Conservation (phyloP, 352 stramenopile species). For the Phytophthora meadii region DNA sequence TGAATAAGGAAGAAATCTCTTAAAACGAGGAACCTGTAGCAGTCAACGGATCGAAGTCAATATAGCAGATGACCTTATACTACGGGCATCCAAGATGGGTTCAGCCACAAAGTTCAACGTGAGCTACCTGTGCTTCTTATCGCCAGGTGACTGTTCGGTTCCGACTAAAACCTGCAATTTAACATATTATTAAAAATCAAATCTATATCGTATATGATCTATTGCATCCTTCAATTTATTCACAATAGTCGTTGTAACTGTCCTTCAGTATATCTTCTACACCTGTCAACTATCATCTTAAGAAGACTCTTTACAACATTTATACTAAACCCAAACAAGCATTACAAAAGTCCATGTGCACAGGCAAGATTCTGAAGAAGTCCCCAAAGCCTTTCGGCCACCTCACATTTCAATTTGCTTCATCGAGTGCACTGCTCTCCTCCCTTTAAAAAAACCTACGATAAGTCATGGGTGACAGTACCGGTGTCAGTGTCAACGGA, state of each 20-base stretch:
- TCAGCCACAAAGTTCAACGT: slow-evolving; percentile 19
- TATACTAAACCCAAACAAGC: background rate
- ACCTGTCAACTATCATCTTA: background rate
- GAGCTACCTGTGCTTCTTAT: slow-evolving; percentile 10
- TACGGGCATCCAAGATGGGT: slow-evolving; percentile 1
- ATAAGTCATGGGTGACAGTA: slow-evolving; percentile 34
- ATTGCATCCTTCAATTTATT: background rate
- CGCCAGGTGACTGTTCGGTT: background rate
- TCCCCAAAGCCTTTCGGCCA: background rate
- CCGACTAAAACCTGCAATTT: background rate
- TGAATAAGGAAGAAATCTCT: background rate
- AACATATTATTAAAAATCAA: background rate
- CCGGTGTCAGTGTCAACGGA: slow-evolving; percentile 39
- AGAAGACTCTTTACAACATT: background rate
- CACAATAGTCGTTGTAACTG: too few species aligned
- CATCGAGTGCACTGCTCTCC: slow-evolving; percentile 11
- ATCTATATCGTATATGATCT: background rate
- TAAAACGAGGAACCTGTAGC: background rate
- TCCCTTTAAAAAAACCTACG: background rate
- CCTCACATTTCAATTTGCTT: slow-evolving; percentile 30
- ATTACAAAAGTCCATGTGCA: background rate
- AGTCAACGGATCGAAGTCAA: background rate
- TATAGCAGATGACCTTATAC: background rate
- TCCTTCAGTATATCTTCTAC: too few species aligned
- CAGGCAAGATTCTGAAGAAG: slow-evolving; percentile 24